Base-by-base conservation (phyloP, 176 grass and related monocot species). In the Hordeum marinum region DNA sequence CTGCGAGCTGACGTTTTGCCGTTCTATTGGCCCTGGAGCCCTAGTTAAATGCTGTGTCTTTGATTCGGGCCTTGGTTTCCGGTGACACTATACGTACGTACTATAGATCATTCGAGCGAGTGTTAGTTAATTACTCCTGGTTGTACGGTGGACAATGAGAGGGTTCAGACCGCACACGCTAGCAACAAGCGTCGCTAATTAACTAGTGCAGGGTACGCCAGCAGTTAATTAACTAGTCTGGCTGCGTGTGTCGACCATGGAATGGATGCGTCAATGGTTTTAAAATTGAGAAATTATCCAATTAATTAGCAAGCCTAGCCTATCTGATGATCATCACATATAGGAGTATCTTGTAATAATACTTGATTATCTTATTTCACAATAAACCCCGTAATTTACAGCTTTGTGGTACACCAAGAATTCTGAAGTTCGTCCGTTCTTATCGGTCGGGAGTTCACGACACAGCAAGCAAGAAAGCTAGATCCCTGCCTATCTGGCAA, bases 201-300 rank as follows among this genome's bases (percentile, higher is more conserved):
- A 75, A 75, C 26, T 61, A 61, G n/a, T 11, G 58, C n/a, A 11
- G 58, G 20, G 58, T 24, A 61, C 58, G 20, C 9, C 20, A 21
- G 26, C 70, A 31, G 43, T 50, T 75, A 52, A 75, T 75, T 75
- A 75, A 75, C 43, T 11, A 75, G 25, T 26, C 25, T 17, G 71
- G 72, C 72, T 5, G 43, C 72, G 72, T 75, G 72, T 75, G 72
- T 75, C 72, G 41, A 48, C 70, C 72, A 75, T 75, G 72, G 72
- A 75, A 75, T 75, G 72, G 43, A 75, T 75, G 72, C 25, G 72
- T 50, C 25, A 0, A 20, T 50, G 42, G 72, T 75, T 75, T 52
- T 18, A 8, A 35, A 35, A 35, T 35, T 35, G 34, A 4, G 34
- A 35, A 14, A 31, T 75, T 75, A 9, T 74, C 4, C 7, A 48